Evolutionary conservation across 2,329 filamentous ascomycete genomes (phyloP).

Genomic region (Nothophoma quercina): DNA sequence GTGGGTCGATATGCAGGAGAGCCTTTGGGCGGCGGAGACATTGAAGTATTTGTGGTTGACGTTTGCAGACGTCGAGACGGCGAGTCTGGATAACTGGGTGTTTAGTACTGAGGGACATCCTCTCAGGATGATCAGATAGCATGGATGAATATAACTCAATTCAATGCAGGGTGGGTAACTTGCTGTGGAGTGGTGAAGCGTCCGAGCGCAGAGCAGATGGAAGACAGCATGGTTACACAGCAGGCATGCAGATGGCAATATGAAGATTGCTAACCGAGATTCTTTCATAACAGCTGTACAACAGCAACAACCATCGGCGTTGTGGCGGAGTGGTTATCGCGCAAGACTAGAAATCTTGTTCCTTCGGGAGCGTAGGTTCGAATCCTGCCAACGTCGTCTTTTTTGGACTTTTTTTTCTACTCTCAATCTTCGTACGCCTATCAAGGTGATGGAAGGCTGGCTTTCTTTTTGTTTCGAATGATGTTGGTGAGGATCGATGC

Average conservation of each 20-base stretch:
- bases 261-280: neutral
- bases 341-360: slow-evolving; percentile 54
- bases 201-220: neutral
- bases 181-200: neutral
- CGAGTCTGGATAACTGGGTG: slow-evolving; percentile 52
- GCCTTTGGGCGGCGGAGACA: slow-evolving; percentile 52
- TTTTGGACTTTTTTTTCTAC: slow-evolving; percentile 22
- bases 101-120: slow-evolving; percentile 55
- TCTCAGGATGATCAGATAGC: slow-evolving; percentile 49
- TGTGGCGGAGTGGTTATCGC: slow-evolving; percentile 54
- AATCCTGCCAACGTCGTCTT: slow-evolving; percentile 49
- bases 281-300: slow-evolving; percentile 4
- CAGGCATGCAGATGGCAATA: neutral
- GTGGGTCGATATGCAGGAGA: slow-evolving; percentile 50
- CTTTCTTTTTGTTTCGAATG: too few relatives aligned
- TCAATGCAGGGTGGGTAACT: too few relatives aligned
- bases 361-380: slow-evolving; percentile 53
- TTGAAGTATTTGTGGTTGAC: slow-evolving; percentile 53
- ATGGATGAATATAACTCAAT: neutral
- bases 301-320: slow-evolving; percentile 32
- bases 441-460: too few relatives aligned
- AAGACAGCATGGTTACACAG: neutral
- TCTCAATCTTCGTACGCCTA: too few relatives aligned
- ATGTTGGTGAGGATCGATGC: too few relatives aligned
- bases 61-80: slow-evolving; percentile 46